phyloP scores from a whole-genome alignment of 2,329 filamentous ascomycete species.

The Reticulascus tulasneorum region DNA sequence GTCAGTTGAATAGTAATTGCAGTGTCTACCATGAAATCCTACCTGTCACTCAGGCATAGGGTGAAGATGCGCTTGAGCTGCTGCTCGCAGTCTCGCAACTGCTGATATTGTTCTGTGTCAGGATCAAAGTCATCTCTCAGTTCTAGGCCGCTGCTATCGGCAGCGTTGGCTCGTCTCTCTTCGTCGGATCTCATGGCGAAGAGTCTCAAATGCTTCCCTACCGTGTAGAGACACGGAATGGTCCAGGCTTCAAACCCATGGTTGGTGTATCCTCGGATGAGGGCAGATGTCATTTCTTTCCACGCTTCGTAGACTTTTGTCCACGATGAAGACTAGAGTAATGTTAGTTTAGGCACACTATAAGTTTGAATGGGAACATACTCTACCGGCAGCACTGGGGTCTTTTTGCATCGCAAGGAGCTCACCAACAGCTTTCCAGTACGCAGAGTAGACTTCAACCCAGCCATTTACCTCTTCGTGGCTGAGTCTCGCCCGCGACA shows the following conservation, averaged over 20 bases:
- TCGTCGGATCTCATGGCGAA: conserved; percentile 91
- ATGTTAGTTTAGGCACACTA: not conserved
- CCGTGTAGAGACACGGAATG: conserved; percentile 82
- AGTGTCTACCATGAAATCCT: conserved; percentile 20
- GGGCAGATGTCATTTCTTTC: conserved; percentile 74
- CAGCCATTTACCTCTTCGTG: conserved; percentile 73
- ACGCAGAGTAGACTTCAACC: conserved; percentile 78
- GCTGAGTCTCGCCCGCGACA: conserved; percentile 44
- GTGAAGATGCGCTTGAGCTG: conserved; percentile 91
- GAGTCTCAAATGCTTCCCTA: conserved; percentile 78
- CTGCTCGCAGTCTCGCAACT: conserved; percentile 85
- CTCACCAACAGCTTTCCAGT: conserved; percentile 78
- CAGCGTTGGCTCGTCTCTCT: conserved; percentile 43
- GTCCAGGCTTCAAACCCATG: conserved; percentile 83
- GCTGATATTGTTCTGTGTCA: conserved; percentile 73
- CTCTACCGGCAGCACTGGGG: conserved; percentile 23
- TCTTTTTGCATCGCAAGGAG: conserved; percentile 64
- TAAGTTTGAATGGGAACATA: conserved; percentile 14
- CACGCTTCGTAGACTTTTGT: conserved; percentile 81
- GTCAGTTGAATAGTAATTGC: conserved; percentile 11
- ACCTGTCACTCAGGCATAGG: conserved; percentile 86
- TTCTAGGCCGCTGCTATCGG: conserved; percentile 33
- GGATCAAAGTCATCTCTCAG: conserved; percentile 76
- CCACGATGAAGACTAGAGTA: conserved; percentile 54
- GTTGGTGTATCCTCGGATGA: conserved; percentile 78